These are phyloP conservation scores for Fusarium chuoi DNA, from an alignment of 2,329 filamentous ascomycete genomes.

Conservation along the genomic window DNA sequence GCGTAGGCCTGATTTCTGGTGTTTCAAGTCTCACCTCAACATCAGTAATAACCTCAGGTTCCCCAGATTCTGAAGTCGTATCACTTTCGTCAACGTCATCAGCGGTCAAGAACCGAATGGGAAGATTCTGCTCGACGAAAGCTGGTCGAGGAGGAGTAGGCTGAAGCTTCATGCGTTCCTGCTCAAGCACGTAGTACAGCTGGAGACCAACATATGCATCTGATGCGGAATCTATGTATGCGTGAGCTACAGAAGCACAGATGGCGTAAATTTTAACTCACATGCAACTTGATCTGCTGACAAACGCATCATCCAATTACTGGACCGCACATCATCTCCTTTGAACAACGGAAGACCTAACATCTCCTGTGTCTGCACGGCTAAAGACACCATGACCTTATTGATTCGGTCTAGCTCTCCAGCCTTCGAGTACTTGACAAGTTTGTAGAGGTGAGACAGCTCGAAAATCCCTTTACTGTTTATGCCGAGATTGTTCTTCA, in stretches of 20 bases:
- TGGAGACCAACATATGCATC: slow-evolving; percentile 85
- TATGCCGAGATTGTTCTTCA: slow-evolving; percentile 74
- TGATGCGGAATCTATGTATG: slow-evolving; percentile 73
- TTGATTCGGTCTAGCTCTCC: slow-evolving; percentile 68
- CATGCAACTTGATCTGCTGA: slow-evolving; percentile 72
- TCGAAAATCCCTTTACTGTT: slow-evolving; percentile 77
- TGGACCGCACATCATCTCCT: slow-evolving; percentile 72
- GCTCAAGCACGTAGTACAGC: slow-evolving; percentile 77
- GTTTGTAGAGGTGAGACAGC: slow-evolving; percentile 81
- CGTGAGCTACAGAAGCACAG: slow-evolving; percentile 3
- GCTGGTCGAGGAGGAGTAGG: slow-evolving; percentile 78
- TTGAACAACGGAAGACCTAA: slow-evolving; percentile 82
- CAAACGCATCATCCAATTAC: slow-evolving; percentile 77
- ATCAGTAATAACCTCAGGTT: slow-evolving; percentile 7
- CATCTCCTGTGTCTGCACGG: slow-evolving; percentile 75
- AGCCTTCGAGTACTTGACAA: slow-evolving; percentile 73
- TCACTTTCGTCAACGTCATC: slow-evolving; percentile 46
- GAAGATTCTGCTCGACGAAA: slow-evolving; percentile 72
- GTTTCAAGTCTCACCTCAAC: slow-evolving; percentile 19
- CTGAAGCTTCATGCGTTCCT: slow-evolving; percentile 70
- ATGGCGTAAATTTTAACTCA: slow-evolving; percentile 56
- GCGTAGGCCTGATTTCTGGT: background rate
- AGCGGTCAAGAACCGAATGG: slow-evolving; percentile 64
- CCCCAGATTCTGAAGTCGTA: slow-evolving; percentile 44
- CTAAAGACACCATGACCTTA: slow-evolving; percentile 72